Evolutionary conservation across 1,284 basidiomycete genomes (phyloP).

Genomic region (Austroboletus rostrupii): DNA sequence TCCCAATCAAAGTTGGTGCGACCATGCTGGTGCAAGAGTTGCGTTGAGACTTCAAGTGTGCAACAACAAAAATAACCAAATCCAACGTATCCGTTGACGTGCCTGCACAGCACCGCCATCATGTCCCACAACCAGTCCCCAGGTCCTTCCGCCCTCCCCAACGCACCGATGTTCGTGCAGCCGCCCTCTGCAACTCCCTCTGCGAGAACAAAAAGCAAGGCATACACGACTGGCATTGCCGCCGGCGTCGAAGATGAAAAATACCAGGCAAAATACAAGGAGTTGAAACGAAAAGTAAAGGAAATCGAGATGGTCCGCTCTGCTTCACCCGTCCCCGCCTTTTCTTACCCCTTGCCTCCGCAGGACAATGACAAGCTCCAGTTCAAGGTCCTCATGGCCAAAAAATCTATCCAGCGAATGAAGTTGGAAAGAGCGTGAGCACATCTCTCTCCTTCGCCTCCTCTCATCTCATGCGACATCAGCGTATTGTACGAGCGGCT

Average conservation of each 20-base stretch:
- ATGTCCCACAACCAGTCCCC: slow-evolving; percentile 57
- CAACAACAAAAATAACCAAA: slow-evolving; percentile 24
- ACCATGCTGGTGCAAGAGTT: neutral
- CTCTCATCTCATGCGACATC: slow-evolving; percentile 25
- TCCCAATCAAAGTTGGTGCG: too few relatives aligned
- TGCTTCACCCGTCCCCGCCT: slow-evolving; percentile 6
- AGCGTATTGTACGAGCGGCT: slow-evolving; percentile 79
- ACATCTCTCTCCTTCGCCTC: slow-evolving; percentile 17
- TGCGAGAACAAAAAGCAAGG: slow-evolving; percentile 49
- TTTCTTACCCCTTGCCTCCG: slow-evolving; percentile 2
- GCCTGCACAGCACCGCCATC: slow-evolving; percentile 35
- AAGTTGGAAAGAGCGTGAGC: slow-evolving; percentile 87
- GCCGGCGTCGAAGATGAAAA: slow-evolving; percentile 84
- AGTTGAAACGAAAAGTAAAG: slow-evolving; percentile 84
- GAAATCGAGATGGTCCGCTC: slow-evolving; percentile 77
- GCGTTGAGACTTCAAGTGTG: slow-evolving; percentile 14
- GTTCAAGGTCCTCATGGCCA: slow-evolving; percentile 76
- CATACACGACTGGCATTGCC: slow-evolving; percentile 58
- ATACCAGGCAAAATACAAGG: slow-evolving; percentile 87
- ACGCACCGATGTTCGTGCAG: slow-evolving; percentile 31
- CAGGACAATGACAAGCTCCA: slow-evolving; percentile 88
- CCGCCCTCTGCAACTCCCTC: slow-evolving; percentile 28
- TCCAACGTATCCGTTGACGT: slow-evolving; percentile 30
- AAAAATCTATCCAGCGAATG: slow-evolving; percentile 84
- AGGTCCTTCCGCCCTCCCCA: slow-evolving; percentile 36